Conservation (phyloP, 768 basidiomycete species). For the Pluteus cervinus region DNA sequence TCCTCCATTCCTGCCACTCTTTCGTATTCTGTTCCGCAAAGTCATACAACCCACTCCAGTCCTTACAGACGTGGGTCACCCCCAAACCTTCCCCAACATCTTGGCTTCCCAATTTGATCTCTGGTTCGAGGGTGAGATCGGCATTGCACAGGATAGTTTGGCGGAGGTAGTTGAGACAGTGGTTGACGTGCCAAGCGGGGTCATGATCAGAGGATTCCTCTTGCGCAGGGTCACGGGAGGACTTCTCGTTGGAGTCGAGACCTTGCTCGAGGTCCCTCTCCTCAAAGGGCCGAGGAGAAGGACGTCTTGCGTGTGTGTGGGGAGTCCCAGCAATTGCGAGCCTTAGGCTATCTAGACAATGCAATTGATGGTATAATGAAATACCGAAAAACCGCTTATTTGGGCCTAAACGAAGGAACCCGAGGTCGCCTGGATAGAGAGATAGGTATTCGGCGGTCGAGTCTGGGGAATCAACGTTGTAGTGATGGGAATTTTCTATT, state of each 20-base stretch:
- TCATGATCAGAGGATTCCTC: conserved; percentile 9
- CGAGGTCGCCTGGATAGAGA: conserved; percentile 21
- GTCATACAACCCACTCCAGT: conserved; percentile 13
- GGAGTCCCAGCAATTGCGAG: neutral
- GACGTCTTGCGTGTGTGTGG: too few species aligned
- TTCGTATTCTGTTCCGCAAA: conserved; percentile 9
- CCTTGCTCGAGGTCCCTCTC: too few species aligned
- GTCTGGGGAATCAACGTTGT: too few species aligned
- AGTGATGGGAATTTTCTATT: too few species aligned
- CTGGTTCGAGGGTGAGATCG: conserved; percentile 23
- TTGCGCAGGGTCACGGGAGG: conserved; percentile 12
- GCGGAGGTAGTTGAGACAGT: conserved; percentile 28
- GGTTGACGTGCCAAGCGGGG: conserved; percentile 18
- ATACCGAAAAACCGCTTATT: conserved; percentile 24
- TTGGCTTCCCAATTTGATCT: conserved; percentile 3
- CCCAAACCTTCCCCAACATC: conserved; percentile 6
- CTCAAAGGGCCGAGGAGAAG: too few species aligned
- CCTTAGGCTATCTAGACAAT: conserved; percentile 28
- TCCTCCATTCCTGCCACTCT: conserved; percentile 3
- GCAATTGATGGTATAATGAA: conserved; percentile 30
- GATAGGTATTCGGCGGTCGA: too few species aligned
- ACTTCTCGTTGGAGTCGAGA: too few species aligned
- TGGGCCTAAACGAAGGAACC: conserved; percentile 25
- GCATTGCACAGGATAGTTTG: conserved; percentile 28
- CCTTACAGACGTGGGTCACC: conserved; percentile 13